A percentile compares a stretch with the other conserved stretches of the same genome.
Conservation (phyloP, 2,329 filamentous ascomycete genomes). For the Stemphylium lycopersici region DNA sequence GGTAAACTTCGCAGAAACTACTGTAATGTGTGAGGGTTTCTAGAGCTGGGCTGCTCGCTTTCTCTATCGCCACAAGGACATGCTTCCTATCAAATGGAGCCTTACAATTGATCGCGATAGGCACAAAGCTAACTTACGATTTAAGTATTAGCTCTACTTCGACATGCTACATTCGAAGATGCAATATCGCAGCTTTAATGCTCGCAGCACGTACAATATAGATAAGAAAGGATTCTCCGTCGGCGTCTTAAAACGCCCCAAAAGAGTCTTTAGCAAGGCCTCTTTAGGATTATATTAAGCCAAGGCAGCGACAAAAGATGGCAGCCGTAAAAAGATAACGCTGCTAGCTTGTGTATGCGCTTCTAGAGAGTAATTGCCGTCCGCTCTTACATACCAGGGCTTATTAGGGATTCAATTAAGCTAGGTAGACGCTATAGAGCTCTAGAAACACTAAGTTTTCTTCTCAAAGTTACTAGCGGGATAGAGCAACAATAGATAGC, state of each 20-base stretch:
- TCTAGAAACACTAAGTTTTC: background rate
- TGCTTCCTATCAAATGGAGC: conserved; percentile 9
- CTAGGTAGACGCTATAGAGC: background rate
- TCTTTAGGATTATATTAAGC: background rate
- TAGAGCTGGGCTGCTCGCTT: conserved; percentile 17
- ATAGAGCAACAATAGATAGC: background rate
- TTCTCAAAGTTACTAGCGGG: background rate
- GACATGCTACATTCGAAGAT: conserved; percentile 14
- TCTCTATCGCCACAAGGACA: background rate
- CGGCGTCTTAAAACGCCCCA: conserved; percentile 1
- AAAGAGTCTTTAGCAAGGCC: conserved; percentile 7
- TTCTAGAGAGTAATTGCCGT: conserved; percentile 11
- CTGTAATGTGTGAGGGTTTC: conserved; percentile 2
- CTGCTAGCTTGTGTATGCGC: conserved; percentile 17
- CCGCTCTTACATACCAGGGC: conserved; percentile 9
- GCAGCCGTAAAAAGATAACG: background rate
- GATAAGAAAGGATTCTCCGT: conserved; percentile 13
- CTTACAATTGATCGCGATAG: conserved; percentile 4
- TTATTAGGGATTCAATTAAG: conserved; percentile 6
- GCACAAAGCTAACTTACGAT: conserved; percentile 5
- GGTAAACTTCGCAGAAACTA: background rate
- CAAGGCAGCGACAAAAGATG: conserved; percentile 4
- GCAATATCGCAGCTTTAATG: conserved; percentile 3
- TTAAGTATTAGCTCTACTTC: conserved; percentile 14
- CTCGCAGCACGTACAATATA: conserved; percentile 17